Evolutionary conservation across 2,329 filamentous ascomycete genomes (phyloP), one percentile per base, ranked within the genome.

Genomic region (Cercospora zeae-maydis): DNA sequence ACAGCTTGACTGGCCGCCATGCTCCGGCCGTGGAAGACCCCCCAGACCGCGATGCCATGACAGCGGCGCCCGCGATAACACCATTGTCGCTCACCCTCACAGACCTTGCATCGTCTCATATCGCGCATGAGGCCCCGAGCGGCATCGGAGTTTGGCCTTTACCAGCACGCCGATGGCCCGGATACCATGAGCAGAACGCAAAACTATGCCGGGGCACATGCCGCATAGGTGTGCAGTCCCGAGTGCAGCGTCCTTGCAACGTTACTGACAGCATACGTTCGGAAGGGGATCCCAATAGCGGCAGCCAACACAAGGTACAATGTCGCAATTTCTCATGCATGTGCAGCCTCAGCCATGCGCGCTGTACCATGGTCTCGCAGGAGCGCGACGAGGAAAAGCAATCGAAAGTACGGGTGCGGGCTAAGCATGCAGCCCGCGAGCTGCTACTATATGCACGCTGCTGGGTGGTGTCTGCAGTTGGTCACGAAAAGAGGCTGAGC

Each of bases 381-480:
- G 67, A 66, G 59, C 58, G 66, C 64, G 58, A 65, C 49, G 63
- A 61, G 57, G 49, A 66, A 65, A 31, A 67, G 51, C 54, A 49
- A 58, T 45, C 42, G 31, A 63, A 61, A 53, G 61, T 53, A 63
- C 52, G 61, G 64, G 42, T 58, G 56, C 55, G 56, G 58, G 58
- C 66, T 68, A 71, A 64, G 63, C 57, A 63, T 69, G 68, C 68
- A 63, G 30, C 58, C 51, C 53, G 42, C 60, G 61, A 67, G 67
- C 69, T 70, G 67, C 69, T 70, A 72, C 66, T 66, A 60, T 62
- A 69, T 68, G 65, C 66, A 66, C 61, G 62, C 36, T 62, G 55
- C 58, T 62, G 52, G 61, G 34, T 64, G 60, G 63, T 68, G 59
- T 69, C 45, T 70, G 69, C 68, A 68, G 60, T 57, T 66, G 63